These are phyloP conservation scores for Aspergillus sp. DNA, from an alignment of 2,329 filamentous ascomycete species.

Conservation along the genomic window DNA sequence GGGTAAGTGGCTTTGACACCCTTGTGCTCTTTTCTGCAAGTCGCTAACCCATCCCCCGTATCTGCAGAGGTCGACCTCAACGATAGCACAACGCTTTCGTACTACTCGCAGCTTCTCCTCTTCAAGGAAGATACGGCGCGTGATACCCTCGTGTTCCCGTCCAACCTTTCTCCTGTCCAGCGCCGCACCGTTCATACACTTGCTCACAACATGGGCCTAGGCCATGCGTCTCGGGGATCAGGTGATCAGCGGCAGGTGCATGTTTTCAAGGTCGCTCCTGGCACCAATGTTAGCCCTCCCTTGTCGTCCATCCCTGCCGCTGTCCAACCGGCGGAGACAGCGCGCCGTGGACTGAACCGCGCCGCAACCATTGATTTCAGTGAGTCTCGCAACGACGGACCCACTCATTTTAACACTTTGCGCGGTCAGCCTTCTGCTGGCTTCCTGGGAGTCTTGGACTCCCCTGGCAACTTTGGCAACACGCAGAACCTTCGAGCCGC, in stretches of 20 bases:
- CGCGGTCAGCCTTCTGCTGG: slow-evolving; percentile 73
- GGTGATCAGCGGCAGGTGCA: slow-evolving; percentile 88
- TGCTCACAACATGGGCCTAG: slow-evolving; percentile 90
- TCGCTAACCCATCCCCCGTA: slow-evolving; percentile 5
- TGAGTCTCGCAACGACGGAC: slow-evolving; percentile 71
- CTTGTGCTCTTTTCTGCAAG: slow-evolving; percentile 14
- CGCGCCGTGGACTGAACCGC: slow-evolving; percentile 82
- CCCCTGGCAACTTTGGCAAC: slow-evolving; percentile 66
- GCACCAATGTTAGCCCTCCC: slow-evolving; percentile 60
- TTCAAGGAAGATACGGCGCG: slow-evolving; percentile 79
- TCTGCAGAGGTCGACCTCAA: slow-evolving; percentile 80
- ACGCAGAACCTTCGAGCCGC: slow-evolving; percentile 83
- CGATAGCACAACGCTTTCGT: slow-evolving; percentile 80
- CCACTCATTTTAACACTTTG: slow-evolving; percentile 72
- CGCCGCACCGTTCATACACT: slow-evolving; percentile 90
- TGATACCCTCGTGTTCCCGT: slow-evolving; percentile 81
- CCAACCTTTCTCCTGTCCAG: slow-evolving; percentile 76
- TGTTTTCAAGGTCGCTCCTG: slow-evolving; percentile 65
- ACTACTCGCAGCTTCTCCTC: slow-evolving; percentile 84
- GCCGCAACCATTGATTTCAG: slow-evolving; percentile 98
- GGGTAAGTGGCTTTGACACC: slow-evolving; percentile 28
- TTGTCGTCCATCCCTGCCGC: slow-evolving; percentile 62
- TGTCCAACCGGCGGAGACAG: slow-evolving; percentile 70
- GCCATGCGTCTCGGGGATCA: slow-evolving; percentile 85
- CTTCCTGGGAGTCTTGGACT: slow-evolving; percentile 85